Evolutionary conservation across 345 rosid genomes (phyloP), one percentile per base, ranked within the genome.

Genomic region (Geranium rotundifolium): DNA sequence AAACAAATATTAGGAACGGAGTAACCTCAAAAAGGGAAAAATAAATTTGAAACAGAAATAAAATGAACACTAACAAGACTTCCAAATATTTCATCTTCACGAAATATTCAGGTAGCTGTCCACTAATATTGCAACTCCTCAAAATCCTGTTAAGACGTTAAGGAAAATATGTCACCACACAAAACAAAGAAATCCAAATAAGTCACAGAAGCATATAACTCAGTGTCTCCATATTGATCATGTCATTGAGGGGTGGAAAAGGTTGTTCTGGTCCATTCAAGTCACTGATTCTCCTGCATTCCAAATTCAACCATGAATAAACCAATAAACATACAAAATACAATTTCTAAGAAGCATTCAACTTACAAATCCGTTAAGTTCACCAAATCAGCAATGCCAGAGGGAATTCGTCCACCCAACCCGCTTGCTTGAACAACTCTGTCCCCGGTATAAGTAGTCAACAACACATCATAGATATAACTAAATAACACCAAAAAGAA

Each of bases 91-190:
- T 59, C 34, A 72, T 49, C 4, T 4, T 14, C 18, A 65, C 80
- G 31, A 86, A 68, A 79, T 74, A 82, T 0, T n/a, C n/a, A n/a
- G n/a, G n/a, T n/a, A n/a, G n/a, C n/a, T n/a, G n/a, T n/a, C n/a
- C n/a, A n/a, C n/a, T 67, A 64, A 84, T 62, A 73, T 73, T 84
- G 80, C 87, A 81, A 74, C 77, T 80, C 67, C 89, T 77, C 56
- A 86, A 67, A 34, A 82, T 67, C 69, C 89, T 86, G 41, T 34
- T n/a, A n/a, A n/a, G n/a, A n/a, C n/a, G n/a, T n/a, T n/a, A n/a
- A n/a, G n/a, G 8, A 3, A 34, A 3, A 78, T 31, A 20, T 60
- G 18, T 15, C 37, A 34, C 59, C 31, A 54, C 30, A 46, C 27
- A 2, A n/a, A n/a, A 18, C 23, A 18, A 55, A 0, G 0, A 30